A percentile compares a stretch with the other conserved stretches of the same genome.
phyloP scores from a whole-genome alignment of 2,329 filamentous ascomycete species.

The Samsoniella hepiali region DNA sequence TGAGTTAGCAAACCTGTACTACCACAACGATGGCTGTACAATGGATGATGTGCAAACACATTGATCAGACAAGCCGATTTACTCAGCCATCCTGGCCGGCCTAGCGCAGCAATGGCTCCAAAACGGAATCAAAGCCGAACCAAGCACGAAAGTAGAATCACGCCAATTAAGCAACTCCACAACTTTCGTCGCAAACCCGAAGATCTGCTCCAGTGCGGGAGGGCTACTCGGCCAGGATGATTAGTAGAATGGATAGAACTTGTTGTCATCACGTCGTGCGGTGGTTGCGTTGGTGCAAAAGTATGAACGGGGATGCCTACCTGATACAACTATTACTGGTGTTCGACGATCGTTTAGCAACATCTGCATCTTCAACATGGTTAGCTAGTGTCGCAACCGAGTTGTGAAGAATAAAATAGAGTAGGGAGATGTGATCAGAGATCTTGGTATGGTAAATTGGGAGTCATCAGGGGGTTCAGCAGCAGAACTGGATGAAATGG shows the following conservation, averaged over 20 bases:
- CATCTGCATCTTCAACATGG: conserved; percentile 8
- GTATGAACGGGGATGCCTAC: neutral
- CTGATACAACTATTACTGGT: neutral
- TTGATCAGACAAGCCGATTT: conserved; percentile 64
- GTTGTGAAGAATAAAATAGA: conserved; percentile 6
- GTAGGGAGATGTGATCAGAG: conserved; percentile 45
- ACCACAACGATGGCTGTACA: neutral
- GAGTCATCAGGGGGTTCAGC: conserved; percentile 67
- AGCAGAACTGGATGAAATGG: conserved; percentile 68
- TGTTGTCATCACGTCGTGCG: conserved; percentile 37
- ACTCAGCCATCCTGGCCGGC: conserved; percentile 65
- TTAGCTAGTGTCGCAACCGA: neutral
- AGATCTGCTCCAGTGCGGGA: conserved; percentile 62
- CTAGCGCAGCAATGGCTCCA: conserved; percentile 38
- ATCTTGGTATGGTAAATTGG: conserved; percentile 62
- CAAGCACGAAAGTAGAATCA: conserved; percentile 61
- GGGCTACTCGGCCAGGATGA: conserved; percentile 64
- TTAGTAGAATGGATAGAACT: conserved; percentile 77
- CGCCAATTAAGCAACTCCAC: conserved; percentile 61
- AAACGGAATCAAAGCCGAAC: conserved; percentile 53
- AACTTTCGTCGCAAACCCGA: conserved; percentile 60
- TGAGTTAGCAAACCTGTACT: conserved; percentile 9
- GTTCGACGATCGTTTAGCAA: neutral
- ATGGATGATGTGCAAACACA: conserved; percentile 3
- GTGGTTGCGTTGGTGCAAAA: neutral